These are phyloP conservation scores for Phaeosphaeria sp. DNA, from an alignment of 2,329 filamentous ascomycete species.

Conservation along the genomic window DNA sequence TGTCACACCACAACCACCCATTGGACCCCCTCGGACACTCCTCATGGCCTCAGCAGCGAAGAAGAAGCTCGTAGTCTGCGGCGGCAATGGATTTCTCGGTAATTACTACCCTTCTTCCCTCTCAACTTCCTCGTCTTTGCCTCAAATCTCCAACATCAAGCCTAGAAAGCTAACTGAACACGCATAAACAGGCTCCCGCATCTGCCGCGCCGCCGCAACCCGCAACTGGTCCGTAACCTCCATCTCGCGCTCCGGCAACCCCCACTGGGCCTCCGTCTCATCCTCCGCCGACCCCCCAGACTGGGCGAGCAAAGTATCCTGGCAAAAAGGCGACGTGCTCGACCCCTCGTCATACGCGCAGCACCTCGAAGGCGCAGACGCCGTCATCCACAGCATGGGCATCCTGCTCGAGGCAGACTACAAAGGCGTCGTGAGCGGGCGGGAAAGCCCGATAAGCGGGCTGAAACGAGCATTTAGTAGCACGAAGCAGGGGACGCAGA, in stretches of 20 bases:
- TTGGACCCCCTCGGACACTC: slow-evolving; percentile 14
- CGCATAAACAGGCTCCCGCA: slow-evolving; percentile 65
- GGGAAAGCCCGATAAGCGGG: slow-evolving; percentile 80
- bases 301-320: slow-evolving; percentile 84
- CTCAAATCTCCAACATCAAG: slow-evolving; percentile 6
- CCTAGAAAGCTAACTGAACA: background rate
- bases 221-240: slow-evolving; percentile 93
- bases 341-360: slow-evolving; percentile 79
- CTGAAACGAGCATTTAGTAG: slow-evolving; percentile 79
- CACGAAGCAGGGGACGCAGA: slow-evolving; percentile 66
- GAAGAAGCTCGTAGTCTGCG: slow-evolving; percentile 88
- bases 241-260: slow-evolving; percentile 92
- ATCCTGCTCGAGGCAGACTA: slow-evolving; percentile 98
- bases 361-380: slow-evolving; percentile 78
- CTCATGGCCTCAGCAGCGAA: slow-evolving; percentile 62
- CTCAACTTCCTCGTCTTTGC: background rate
- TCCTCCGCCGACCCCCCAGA: slow-evolving; percentile 72
- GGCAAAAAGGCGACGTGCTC: slow-evolving; percentile 89
- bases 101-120: slow-evolving; percentile 34
- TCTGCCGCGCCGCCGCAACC: slow-evolving; percentile 87
- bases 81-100: slow-evolving; percentile 92
- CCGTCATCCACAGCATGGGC: slow-evolving; percentile 93
- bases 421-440: slow-evolving; percentile 86
- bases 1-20: background rate
- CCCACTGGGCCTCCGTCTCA: slow-evolving; percentile 82